Evolutionary conservation across 1,284 basidiomycete genomes (phyloP).

Genomic region (Ustilago shanxiensis): DNA sequence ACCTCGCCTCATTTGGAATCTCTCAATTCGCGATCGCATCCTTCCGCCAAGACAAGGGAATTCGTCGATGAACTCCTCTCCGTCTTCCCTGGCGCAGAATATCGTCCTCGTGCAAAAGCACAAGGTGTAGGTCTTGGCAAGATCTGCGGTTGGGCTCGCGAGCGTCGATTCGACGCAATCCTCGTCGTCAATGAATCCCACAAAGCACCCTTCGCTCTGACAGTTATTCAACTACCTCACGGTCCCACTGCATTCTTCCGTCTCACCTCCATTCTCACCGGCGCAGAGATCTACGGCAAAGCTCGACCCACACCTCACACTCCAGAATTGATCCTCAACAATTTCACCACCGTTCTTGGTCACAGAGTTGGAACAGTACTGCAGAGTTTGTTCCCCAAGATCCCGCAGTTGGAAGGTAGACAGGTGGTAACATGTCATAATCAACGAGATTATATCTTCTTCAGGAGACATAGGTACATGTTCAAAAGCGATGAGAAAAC

Average conservation of each 20-base stretch:
- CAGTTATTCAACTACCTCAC: slow-evolving; percentile 87
- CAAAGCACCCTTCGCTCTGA: slow-evolving; percentile 83
- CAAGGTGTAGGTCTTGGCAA: slow-evolving; percentile 92
- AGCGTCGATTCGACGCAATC: slow-evolving; percentile 86
- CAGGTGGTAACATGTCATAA: slow-evolving; percentile 98
- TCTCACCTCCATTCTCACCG: slow-evolving; percentile 86
- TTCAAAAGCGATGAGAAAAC: slow-evolving; percentile 86
- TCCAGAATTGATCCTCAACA: slow-evolving; percentile 95
- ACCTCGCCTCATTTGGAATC: slow-evolving; percentile 60
- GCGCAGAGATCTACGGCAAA: slow-evolving; percentile 86
- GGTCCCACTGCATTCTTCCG: slow-evolving; percentile 98
- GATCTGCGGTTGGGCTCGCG: slow-evolving; percentile 93
- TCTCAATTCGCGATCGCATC: slow-evolving; percentile 76
- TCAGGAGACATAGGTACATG: slow-evolving; percentile 93
- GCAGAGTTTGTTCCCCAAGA: slow-evolving; percentile 92
- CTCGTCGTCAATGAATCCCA: slow-evolving; percentile 93
- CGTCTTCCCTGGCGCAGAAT: slow-evolving; percentile 94
- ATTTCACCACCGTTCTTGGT: slow-evolving; percentile 93
- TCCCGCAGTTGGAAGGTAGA: slow-evolving; percentile 94
- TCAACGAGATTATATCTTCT: slow-evolving; percentile 97
- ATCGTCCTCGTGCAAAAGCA: slow-evolving; percentile 88
- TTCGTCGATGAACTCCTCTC: slow-evolving; percentile 85
- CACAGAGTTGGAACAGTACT: slow-evolving; percentile 93
- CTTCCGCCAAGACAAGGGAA: slow-evolving; percentile 71
- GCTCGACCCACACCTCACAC: slow-evolving; percentile 91